Conservation (phyloP, 1,284 basidiomycete species). For the Melampsora americana region DNA sequence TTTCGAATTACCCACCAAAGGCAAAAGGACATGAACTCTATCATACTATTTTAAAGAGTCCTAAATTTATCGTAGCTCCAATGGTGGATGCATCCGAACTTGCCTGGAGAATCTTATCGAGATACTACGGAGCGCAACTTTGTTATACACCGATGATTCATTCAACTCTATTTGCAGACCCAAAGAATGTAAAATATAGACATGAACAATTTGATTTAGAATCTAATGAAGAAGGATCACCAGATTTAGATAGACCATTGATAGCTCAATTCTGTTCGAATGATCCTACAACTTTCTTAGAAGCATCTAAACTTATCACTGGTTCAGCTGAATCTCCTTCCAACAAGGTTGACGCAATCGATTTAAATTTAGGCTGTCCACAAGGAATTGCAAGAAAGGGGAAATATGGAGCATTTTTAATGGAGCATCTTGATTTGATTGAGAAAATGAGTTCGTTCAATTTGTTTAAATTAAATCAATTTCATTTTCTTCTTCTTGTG, state of each 20-base stretch:
- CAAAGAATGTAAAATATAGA: slow-evolving; percentile 59
- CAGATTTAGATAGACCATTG: slow-evolving; percentile 69
- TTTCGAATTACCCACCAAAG: neutral
- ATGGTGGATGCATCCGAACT: slow-evolving; percentile 52
- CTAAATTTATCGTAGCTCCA: slow-evolving; percentile 27
- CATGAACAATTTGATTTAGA: slow-evolving; percentile 68
- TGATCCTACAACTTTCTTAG: slow-evolving; percentile 72
- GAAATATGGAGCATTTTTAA: slow-evolving; percentile 82
- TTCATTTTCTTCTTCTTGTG: neutral
- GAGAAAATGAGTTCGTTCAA: slow-evolving; percentile 64
- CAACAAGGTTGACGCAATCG: slow-evolving; percentile 78
- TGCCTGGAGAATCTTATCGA: slow-evolving; percentile 87
- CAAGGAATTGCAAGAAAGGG: slow-evolving; percentile 89
- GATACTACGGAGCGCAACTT: slow-evolving; percentile 76
- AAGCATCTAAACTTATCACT: slow-evolving; percentile 61
- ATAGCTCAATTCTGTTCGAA: slow-evolving; percentile 92
- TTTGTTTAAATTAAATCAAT: neutral
- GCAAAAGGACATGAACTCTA: slow-evolving; percentile 23
- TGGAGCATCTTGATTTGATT: slow-evolving; percentile 90
- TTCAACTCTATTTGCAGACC: slow-evolving; percentile 73
- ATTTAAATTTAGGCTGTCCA: slow-evolving; percentile 93
- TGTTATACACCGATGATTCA: slow-evolving; percentile 98
- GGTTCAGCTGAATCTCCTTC: slow-evolving; percentile 57
- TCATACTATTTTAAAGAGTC: neutral
- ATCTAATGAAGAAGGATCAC: slow-evolving; percentile 65